Conservation (phyloP, 495 filamentous ascomycete genomes). For the Penicillium soppii region DNA sequence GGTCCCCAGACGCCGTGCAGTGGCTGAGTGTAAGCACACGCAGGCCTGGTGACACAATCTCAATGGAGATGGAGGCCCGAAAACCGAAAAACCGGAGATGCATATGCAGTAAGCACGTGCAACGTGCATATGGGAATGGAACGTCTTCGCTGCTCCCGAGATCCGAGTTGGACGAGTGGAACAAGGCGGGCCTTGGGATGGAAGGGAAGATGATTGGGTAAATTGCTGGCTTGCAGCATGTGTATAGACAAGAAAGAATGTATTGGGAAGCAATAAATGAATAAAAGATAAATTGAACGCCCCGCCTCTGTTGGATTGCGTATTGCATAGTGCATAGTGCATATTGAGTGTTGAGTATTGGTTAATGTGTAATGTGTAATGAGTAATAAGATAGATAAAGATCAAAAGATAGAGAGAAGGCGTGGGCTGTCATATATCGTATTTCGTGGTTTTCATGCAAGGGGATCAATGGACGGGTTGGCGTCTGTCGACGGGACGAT, state of each 20-base stretch:
- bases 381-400: conserved; percentile 6
- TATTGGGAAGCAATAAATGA: not conserved
- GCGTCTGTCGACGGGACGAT: conserved; percentile 24
- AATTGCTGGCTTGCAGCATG: not conserved
- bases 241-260: conserved; percentile 18
- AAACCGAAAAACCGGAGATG: conserved; percentile 4
- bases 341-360: no score
- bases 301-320: not conserved
- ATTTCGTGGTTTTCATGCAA: conserved; percentile 12
- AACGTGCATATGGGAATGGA: not conserved
- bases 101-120: not conserved
- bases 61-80: not conserved
- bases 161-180: not conserved
- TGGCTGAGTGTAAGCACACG: no score
- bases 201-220: no score
- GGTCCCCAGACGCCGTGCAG: no score
- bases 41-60: not conserved
- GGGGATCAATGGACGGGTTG: conserved; percentile 22
- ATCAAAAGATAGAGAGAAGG: conserved; percentile 14
- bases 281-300: conserved; percentile 2
- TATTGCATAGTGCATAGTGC: not conserved
- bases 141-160: not conserved
- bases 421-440: conserved; percentile 22
- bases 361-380: not conserved
- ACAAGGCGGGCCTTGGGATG: no score